These are phyloP conservation scores for Heliamphora exappendiculata DNA, from an alignment of 148 eudicot species.

Conservation along the genomic window DNA sequence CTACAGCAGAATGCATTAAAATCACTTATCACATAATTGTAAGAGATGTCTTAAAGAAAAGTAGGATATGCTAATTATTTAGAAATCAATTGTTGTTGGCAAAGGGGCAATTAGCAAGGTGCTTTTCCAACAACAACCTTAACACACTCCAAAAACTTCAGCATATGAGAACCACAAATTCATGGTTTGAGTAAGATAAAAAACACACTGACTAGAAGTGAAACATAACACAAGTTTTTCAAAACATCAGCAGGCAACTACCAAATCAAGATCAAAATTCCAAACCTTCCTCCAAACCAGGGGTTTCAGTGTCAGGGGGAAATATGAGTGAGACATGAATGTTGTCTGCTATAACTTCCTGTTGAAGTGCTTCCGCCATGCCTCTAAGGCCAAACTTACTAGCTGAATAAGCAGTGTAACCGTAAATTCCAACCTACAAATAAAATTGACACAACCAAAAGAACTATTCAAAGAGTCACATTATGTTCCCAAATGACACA, in stretches of 20 bases:
- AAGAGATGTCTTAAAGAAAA: too few relatives aligned
- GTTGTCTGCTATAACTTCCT: constrained; percentile 74
- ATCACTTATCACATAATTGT: too few relatives aligned
- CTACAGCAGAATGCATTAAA: too few relatives aligned
- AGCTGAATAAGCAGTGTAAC: constrained; percentile 92
- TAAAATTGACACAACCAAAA: neutral
- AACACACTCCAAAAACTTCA: too few relatives aligned
- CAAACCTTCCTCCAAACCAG: constrained; percentile 74
- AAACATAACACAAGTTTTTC: neutral
- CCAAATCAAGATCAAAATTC: neutral
- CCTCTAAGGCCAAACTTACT: constrained; percentile 94
- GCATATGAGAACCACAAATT: too few relatives aligned
- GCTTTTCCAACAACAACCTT: too few relatives aligned
- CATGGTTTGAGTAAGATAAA: too few relatives aligned
- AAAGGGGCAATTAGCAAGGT: too few relatives aligned
- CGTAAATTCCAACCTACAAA: constrained; percentile 79
- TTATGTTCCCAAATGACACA: neutral
- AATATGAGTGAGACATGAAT: constrained; percentile 81
- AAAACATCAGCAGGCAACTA: neutral
- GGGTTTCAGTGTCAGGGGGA: constrained; percentile 95
- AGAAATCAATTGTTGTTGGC: too few relatives aligned
- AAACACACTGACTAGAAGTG: too few relatives aligned
- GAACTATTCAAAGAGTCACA: neutral
- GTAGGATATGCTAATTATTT: too few relatives aligned
- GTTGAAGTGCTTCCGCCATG: constrained; percentile 86